Percentiles rank a stretch among this genome's conserved stretches.
These are phyloP conservation scores for Lycium ferocissimum DNA, from an alignment of 257 asterid species.

Conservation along the genomic window DNA sequence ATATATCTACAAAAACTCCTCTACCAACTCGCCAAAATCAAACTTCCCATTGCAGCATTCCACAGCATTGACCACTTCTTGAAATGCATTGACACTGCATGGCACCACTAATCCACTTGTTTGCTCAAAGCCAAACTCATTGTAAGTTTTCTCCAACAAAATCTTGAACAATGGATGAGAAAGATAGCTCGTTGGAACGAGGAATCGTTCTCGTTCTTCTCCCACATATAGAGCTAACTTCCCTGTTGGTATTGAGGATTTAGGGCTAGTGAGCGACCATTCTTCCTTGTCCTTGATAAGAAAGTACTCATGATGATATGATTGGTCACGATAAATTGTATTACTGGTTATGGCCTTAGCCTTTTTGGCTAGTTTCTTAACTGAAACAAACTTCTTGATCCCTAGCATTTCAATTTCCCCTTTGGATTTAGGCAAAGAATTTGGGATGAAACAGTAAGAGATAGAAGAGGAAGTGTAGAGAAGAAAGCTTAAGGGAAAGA, in stretches of 20 bases:
- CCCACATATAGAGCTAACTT: slow-evolving; percentile 73
- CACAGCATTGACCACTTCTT: slow-evolving; percentile 64
- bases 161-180: slow-evolving; percentile 88
- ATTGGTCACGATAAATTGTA: neutral
- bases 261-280: neutral
- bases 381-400: slow-evolving; percentile 57
- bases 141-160: slow-evolving; percentile 71
- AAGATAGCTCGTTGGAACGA: slow-evolving; percentile 70
- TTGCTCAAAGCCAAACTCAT: slow-evolving; percentile 71
- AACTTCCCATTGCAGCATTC: slow-evolving; percentile 72
- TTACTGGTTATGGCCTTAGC: slow-evolving; percentile 39
- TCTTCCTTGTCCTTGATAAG: slow-evolving; percentile 37
- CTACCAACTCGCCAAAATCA: slow-evolving; percentile 71
- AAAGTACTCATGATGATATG: slow-evolving; percentile 38
- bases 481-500: neutral
- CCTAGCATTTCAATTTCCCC: slow-evolving; percentile 51
- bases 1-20: slow-evolving; percentile 51
- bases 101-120: slow-evolving; percentile 67
- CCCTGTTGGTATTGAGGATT: slow-evolving; percentile 56
- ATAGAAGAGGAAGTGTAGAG: neutral
- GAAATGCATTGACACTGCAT: slow-evolving; percentile 70
- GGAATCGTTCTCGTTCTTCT: slow-evolving; percentile 65
- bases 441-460: neutral
- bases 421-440: neutral
- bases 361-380: slow-evolving; percentile 71